Evolutionary conservation across 2,329 filamentous ascomycete genomes (phyloP), one percentile per base, ranked within the genome.

Genomic region (Fusarium siculi): DNA sequence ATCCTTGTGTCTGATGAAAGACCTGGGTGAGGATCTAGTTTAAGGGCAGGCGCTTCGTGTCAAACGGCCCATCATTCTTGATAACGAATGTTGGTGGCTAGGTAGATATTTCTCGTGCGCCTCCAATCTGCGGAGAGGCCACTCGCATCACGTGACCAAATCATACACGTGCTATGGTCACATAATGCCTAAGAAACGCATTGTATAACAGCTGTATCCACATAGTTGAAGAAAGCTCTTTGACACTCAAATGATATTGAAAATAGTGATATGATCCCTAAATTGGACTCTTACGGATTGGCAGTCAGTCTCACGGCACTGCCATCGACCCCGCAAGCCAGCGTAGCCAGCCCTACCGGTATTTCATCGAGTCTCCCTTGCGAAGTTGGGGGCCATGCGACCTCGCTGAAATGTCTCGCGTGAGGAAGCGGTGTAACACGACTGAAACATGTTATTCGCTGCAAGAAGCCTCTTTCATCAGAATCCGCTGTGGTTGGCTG

Each of bases 351-450:
- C 55, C 55, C 55, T 23, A 50, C 5, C 23, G 6, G 42, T 36
- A 58, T 34, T 9, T 42, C 19, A 46, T 16, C 30, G 4, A 25
- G 11, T 15, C 6, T 43, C 11, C 5, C 30, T 56, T 11, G n/a
- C 32, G 3, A 36, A 4, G n/a, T 36, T 36, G 23, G 37, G 49
- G 49, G 30, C 37, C n/a, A 56, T 30, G 5, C 11, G 2, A 14
- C 23, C 15, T 37, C 1, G 12, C 37, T 23, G n/a, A 44, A 28
- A 16, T 25, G 21, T 23, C 23, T 30, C 39, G 23, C 23, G 36
- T 50, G 23, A 63, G 56, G 25, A 62, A 42, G 32, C 19, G 15
- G 30, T 63, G 37, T 23, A n/a, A 52, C 23, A 50, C 18, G 9
- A 11, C 15, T 32, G 12, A 34, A 23, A 15, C 21, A 11, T 37